These are phyloP conservation scores for Polytrichum formosum DNA, from an alignment of 225 moss, liverwort and hornwort species.

Conservation along the genomic window DNA sequence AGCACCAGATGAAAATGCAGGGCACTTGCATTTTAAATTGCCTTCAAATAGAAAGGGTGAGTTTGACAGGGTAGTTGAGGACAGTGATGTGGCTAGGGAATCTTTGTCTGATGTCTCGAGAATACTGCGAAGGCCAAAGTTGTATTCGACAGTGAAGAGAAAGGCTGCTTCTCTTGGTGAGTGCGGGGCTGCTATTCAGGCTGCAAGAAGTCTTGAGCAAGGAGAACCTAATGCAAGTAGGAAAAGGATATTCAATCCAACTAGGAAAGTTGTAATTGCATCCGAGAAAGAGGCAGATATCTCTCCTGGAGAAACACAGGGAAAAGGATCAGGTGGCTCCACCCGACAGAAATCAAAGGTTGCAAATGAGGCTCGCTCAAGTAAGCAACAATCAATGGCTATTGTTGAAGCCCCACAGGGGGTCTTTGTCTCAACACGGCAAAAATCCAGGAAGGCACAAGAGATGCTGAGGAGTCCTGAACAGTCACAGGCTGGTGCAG, in stretches of 20 bases:
- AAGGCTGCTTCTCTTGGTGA: conserved; percentile 30
- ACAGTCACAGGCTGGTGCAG: conserved; percentile 15
- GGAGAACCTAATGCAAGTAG: conserved; percentile 19
- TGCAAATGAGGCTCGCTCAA: conserved; percentile 19
- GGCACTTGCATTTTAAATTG: conserved; percentile 5
- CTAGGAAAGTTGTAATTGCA: conserved; percentile 11
- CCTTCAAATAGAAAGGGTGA: conserved; percentile 18
- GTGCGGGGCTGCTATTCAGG: conserved; percentile 27
- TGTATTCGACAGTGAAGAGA: conserved; percentile 9
- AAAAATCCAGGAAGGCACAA: conserved; percentile 17
- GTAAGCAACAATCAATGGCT: conserved; percentile 9
- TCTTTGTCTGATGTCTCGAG: conserved; percentile 17
- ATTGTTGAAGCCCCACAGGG: conserved; percentile 5
- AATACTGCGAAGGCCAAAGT: conserved; percentile 17
- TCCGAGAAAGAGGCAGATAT: conserved; percentile 9
- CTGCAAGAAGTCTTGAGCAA: conserved; percentile 21
- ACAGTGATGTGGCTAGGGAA: conserved; percentile 15
- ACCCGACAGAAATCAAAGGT: conserved; percentile 25
- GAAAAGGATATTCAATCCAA: conserved; percentile 4
- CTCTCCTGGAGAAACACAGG: conserved; percentile 17
- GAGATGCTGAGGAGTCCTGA: conserved; percentile 13
- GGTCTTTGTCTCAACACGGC: conserved; percentile 8
- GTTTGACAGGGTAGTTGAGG: conserved; percentile 11
- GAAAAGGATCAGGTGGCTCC: conserved; percentile 10
- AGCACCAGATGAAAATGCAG: conserved; percentile 16